Conservation (phyloP, 805 yeast species). For the Grigorovia humatica region DNA sequence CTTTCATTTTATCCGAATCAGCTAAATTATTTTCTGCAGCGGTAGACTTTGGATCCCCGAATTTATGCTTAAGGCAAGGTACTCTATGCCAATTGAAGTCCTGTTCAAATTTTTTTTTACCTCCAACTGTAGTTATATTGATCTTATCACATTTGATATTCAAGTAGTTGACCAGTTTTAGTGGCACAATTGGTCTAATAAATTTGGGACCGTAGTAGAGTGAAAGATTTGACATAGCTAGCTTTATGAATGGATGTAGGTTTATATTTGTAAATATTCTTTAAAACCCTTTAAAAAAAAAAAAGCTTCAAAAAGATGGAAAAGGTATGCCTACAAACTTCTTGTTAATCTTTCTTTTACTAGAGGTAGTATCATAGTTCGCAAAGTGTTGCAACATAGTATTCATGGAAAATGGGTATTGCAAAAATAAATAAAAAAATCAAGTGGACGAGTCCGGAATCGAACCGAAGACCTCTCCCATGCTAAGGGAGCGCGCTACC, state of each 20-base stretch:
- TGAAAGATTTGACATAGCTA: constrained; percentile 39
- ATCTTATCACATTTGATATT: constrained; percentile 47
- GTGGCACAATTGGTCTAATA: constrained; percentile 24
- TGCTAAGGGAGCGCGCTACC: constrained; percentile 13
- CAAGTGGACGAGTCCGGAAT: constrained; percentile 9
- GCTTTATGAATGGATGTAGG: neutral
- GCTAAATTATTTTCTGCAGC: neutral
- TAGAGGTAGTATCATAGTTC: no score
- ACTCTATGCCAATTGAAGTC: constrained; percentile 39
- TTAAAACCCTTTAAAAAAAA: no score
- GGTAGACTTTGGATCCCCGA: neutral
- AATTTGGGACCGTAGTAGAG: constrained; percentile 33
- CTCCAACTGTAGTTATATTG: constrained; percentile 23
- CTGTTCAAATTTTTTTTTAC: constrained; percentile 24
- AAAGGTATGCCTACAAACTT: no score
- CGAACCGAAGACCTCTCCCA: constrained; percentile 12
- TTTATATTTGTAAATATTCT: neutral
- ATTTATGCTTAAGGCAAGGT: neutral
- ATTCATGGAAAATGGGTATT: no score
- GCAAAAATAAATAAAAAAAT: neutral
- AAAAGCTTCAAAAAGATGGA: no score
- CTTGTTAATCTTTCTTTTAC: no score
- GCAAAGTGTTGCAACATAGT: no score
- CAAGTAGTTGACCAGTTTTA: constrained; percentile 46
- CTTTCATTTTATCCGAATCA: no score